These are phyloP conservation scores for Kwoniella sp. DNA, from an alignment of 768 basidiomycete genomes.

Conservation along the genomic window DNA sequence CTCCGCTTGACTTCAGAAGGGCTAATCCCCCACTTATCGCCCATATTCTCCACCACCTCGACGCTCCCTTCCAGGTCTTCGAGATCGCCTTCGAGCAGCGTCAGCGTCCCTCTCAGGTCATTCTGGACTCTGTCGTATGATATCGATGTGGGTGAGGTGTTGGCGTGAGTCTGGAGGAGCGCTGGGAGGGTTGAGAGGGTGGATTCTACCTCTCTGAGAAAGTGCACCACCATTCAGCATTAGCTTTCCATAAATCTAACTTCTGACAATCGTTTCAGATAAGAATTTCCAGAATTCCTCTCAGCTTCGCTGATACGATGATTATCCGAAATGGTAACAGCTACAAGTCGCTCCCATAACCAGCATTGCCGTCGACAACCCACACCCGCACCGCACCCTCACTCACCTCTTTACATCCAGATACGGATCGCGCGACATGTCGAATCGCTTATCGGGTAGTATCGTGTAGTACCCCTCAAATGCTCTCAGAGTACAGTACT, in stretches of 20 bases:
- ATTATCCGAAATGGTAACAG: neutral
- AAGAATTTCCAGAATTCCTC: neutral
- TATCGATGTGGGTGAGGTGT: conserved; percentile 17
- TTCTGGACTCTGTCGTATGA: conserved; percentile 41
- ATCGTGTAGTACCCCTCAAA: too few relatives aligned
- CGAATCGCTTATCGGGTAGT: neutral
- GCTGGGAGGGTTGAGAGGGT: conserved; percentile 29
- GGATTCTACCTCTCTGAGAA: conserved; percentile 44
- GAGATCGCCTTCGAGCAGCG: conserved; percentile 78
- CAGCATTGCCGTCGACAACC: too few relatives aligned
- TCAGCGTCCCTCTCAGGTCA: conserved; percentile 75
- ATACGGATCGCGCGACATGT: conserved; percentile 51
- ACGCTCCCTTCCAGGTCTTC: conserved; percentile 95
- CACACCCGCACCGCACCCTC: too few relatives aligned
- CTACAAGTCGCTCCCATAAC: too few relatives aligned
- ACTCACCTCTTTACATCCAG: conserved; percentile 49
- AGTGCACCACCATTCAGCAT: too few relatives aligned
- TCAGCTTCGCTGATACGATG: neutral
- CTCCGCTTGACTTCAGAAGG: conserved; percentile 75
- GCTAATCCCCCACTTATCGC: conserved; percentile 81
- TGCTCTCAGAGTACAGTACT: too few relatives aligned
- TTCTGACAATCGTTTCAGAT: neutral
- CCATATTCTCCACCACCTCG: conserved; percentile 81
- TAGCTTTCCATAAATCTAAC: neutral
- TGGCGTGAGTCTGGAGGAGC: conserved; percentile 24